Evolutionary conservation across 2,329 filamentous ascomycete species (phyloP), one percentile per base, ranked within the genome.

Genomic region (Kalmusia sp.): DNA sequence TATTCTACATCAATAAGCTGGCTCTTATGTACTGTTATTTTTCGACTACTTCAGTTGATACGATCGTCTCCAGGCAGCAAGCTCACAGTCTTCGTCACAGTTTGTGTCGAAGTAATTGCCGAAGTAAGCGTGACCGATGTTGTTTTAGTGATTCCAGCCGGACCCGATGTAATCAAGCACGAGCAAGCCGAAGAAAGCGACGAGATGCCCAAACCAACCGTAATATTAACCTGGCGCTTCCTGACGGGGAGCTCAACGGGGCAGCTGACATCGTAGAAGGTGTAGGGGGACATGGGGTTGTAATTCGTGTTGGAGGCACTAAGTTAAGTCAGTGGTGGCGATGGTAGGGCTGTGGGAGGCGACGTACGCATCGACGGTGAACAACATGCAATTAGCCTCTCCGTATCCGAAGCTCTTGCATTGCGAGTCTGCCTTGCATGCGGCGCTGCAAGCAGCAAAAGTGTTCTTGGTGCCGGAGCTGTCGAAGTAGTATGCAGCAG

Each of bases 201-300:
- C 1, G 61, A 54, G 11, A 54, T 44, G 12, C 61, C 59, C 25
- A 69, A 55, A 6, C 54, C 59, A 27, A 71, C 54, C n/a, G 65
- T 64, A 41, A 71, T 69, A 33, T 59, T 58, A 33, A 69, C 50
- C 43, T 71, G 68, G 33, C 68, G 64, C 50, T 70, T 71, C 48
- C 52, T 57, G 8, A 71, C 64, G 14, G 68, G 67, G 15, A 71
- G 62, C 43, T 70, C 69, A 1, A 21, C 30, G 31, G 68, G 67
- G 55, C 69, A 71, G 7, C 53, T 9, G 2, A 34, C 28, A 43
- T 71, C 65, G 61, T 71, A 71, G 59, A 71, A 71, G 8, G 68
- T 70, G 59, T 71, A 71, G 2, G 69, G 69, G 1, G 64, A 68
- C 59, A 61, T 66, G 38, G 69, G 69, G 56, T 71, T 71, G 57